These are phyloP conservation scores for Trametes sanguinea DNA, from an alignment of 768 basidiomycete genomes.

Conservation along the genomic window DNA sequence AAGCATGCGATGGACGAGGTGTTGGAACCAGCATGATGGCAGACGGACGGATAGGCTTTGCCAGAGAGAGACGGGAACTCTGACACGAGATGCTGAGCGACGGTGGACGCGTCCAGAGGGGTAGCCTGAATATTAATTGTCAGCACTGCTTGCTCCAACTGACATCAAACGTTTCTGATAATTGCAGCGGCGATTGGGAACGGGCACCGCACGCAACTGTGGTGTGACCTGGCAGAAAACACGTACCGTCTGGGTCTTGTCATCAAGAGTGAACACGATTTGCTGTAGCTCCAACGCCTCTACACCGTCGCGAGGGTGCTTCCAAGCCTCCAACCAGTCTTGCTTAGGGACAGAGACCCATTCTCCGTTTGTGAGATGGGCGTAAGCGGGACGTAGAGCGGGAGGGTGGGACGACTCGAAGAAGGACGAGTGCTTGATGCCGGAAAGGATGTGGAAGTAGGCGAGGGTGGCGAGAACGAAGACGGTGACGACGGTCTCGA, in stretches of 20 bases:
- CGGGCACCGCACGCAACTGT: not conserved
- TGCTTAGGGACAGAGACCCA: conserved; percentile 65
- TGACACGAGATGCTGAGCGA: conserved; percentile 51
- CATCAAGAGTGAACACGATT: conserved; percentile 60
- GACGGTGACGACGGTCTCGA: conserved; percentile 90
- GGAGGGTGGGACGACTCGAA: conserved; percentile 57
- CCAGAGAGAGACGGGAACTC: conserved; percentile 45
- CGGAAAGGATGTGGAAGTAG: conserved; percentile 91
- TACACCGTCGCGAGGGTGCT: conserved; percentile 31
- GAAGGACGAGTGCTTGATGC: conserved; percentile 87
- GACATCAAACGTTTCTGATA: not conserved
- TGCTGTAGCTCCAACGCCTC: conserved; percentile 72
- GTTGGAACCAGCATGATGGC: conserved; percentile 42
- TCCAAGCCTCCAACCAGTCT: conserved; percentile 46
- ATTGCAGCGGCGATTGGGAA: not conserved
- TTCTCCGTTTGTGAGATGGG: conserved; percentile 51
- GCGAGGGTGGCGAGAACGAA: conserved; percentile 88
- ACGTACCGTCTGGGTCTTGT: conserved; percentile 38
- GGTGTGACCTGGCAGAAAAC: conserved; percentile 13
- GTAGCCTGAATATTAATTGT: conserved; percentile 18
- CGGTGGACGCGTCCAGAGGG: conserved; percentile 43
- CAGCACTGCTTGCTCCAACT: not conserved
- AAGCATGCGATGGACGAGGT: conserved; percentile 40
- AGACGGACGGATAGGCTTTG: conserved; percentile 51
- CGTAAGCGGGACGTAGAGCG: conserved; percentile 56